Evolutionary conservation across 768 basidiomycete genomes (phyloP), one percentile per base, ranked within the genome.

Genomic region (Suillus paluster): DNA sequence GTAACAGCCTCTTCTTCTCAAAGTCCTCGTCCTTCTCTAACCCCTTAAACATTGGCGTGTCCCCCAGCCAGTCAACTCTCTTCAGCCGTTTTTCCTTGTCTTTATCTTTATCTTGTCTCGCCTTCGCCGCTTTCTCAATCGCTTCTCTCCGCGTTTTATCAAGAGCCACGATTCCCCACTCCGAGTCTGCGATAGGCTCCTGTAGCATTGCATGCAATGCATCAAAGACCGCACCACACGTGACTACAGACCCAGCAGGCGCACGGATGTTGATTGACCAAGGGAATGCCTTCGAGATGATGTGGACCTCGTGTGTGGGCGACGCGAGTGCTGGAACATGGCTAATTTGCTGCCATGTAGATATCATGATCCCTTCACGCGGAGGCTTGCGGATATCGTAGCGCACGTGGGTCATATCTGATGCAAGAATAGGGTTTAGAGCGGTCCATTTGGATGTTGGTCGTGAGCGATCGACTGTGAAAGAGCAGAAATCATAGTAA

Each of bases 51-150:
- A 84, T 71, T 10, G 84, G 84, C 36, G 66, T 69, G 41, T 84
- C 83, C 6, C 88, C 90, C 8, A 91, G 68, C 76, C 80, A 87
- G 72, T 91, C 90, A 10, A 91, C 83, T 64, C 90, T 74, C 72
- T 81, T 85, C 53, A 84, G 63, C 56, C 67, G 65, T 62, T 71
- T 66, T 53, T 80, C 79, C 46, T 67, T 70, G 17, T 80, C 79
- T 46, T 67, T 70, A 15, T 73, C 77, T 52, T 66, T 67, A 6
- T 81, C 80, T 7, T 72, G 59, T 60, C 88, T 76, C 62, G 79
- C 81, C 73, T 82, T 85, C 57, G 79, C 81, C 2, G 86, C 81
- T 56, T 75, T 80, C 67, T 85, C 81, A 17, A 88, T 78, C 21
- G 65, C 64, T 64, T 82, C 81, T 58, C 71, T 76, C 62, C 68